phyloP scores from a whole-genome alignment of 2,329 filamentous ascomycete genomes.

The Clonostachys chloroleuca region DNA sequence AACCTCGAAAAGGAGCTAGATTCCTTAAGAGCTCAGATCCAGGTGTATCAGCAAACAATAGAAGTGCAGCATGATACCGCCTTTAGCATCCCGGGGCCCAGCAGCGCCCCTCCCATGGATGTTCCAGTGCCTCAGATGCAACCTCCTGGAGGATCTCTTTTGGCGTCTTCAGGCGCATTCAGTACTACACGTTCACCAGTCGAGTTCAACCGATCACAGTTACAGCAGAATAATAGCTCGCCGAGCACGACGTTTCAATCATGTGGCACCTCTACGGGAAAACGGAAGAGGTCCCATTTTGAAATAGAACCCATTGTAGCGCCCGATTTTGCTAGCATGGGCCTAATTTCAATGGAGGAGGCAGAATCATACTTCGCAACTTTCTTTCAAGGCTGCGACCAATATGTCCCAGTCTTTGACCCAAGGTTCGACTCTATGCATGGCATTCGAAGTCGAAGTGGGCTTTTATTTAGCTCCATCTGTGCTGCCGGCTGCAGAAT shows the following conservation, averaged over 20 bases:
- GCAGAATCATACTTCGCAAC: slow-evolving; percentile 12
- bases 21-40: slow-evolving; percentile 5
- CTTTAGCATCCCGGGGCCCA: too few relatives aligned
- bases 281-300: slow-evolving; percentile 9
- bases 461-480: slow-evolving; percentile 45
- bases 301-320: slow-evolving; percentile 3
- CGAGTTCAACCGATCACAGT: too few relatives aligned
- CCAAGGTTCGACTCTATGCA: slow-evolving; percentile 33
- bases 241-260: neutral
- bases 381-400: slow-evolving; percentile 18
- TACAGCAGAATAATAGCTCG: neutral
- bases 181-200: too few relatives aligned
- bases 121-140: too few relatives aligned
- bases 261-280: neutral
- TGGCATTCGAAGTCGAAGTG: slow-evolving; percentile 37
- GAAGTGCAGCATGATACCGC: too few relatives aligned
- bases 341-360: slow-evolving; percentile 12
- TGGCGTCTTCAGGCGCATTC: too few relatives aligned
- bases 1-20: slow-evolving; percentile 7
- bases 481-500: slow-evolving; percentile 46
- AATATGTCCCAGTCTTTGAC: slow-evolving; percentile 17
- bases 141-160: too few relatives aligned
- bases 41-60: neutral
- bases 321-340: slow-evolving; percentile 12
- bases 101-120: too few relatives aligned